These are phyloP conservation scores for Fusarium decemcellulare DNA, from an alignment of 2,329 filamentous ascomycete genomes.

Conservation along the genomic window DNA sequence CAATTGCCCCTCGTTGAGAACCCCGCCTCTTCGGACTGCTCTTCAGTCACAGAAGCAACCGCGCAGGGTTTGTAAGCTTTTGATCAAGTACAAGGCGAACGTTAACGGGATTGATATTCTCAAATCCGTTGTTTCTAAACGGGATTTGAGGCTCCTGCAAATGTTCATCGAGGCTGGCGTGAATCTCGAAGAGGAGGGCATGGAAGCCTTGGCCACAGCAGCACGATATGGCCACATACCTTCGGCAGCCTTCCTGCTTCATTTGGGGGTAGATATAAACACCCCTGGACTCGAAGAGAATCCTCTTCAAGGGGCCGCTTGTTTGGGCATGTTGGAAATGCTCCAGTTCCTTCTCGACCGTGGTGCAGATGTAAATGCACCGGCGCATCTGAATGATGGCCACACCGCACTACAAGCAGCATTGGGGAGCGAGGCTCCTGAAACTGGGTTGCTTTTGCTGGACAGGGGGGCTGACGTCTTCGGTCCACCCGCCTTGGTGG, in stretches of 20 bases:
- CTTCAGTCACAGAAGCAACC: background rate
- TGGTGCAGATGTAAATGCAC: background rate
- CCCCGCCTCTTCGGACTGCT: background rate
- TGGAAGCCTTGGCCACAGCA: background rate
- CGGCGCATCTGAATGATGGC: background rate
- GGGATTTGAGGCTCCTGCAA: background rate
- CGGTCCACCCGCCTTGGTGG: background rate
- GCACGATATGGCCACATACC: background rate
- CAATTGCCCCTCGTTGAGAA: background rate
- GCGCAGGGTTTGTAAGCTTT: background rate
- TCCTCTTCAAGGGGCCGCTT: background rate
- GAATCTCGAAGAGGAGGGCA: background rate
- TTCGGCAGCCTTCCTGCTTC: background rate
- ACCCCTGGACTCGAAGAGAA: background rate
- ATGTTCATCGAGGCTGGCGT: background rate
- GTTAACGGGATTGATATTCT: background rate
- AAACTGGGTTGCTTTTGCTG: background rate
- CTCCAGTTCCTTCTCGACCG: background rate
- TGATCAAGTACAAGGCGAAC: conserved; percentile 1
- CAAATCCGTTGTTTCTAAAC: background rate
- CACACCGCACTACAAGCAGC: background rate
- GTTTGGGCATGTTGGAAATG: background rate
- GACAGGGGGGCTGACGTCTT: background rate
- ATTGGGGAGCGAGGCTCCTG: background rate
- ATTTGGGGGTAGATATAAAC: background rate